Evolutionary conservation across 345 rosid species (phyloP).

Genomic region (Salix udensis): DNA sequence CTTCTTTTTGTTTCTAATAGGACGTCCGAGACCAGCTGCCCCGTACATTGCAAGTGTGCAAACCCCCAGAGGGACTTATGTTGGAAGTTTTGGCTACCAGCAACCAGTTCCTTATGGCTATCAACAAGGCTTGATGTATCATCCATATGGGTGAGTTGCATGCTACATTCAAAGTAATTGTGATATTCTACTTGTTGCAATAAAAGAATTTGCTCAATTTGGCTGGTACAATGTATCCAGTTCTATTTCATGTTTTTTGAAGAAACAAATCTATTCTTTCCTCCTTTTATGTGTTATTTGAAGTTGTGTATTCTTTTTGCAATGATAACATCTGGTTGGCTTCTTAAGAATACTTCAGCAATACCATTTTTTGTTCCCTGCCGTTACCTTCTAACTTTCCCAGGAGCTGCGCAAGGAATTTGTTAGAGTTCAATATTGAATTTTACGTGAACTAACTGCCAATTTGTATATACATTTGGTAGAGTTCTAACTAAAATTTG

Average conservation of each 20-base stretch:
- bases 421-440: not conserved
- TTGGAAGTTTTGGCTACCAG: constrained; percentile 74
- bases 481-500: not conserved
- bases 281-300: not conserved
- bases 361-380: not conserved
- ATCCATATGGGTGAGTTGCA: constrained; percentile 77
- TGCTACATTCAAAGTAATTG: constrained; percentile 1
- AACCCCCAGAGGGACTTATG: constrained; percentile 53
- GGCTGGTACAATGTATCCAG: not conserved
- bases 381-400: not conserved
- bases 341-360: not conserved
- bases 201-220: not conserved
- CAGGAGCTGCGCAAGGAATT: not conserved
- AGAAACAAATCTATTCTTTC: not conserved
- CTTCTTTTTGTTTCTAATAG: constrained; percentile 26
- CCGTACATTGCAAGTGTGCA: constrained; percentile 56
- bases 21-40: constrained; percentile 61
- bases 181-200: not conserved
- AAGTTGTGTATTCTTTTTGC: not conserved
- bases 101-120: constrained; percentile 63
- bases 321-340: not conserved
- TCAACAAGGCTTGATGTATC: constrained; percentile 69
- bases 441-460: not conserved
- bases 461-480: not conserved
- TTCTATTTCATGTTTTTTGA: not conserved